Conservation (phyloP, 805 yeast genomes). For the Yarrowia sp. region DNA sequence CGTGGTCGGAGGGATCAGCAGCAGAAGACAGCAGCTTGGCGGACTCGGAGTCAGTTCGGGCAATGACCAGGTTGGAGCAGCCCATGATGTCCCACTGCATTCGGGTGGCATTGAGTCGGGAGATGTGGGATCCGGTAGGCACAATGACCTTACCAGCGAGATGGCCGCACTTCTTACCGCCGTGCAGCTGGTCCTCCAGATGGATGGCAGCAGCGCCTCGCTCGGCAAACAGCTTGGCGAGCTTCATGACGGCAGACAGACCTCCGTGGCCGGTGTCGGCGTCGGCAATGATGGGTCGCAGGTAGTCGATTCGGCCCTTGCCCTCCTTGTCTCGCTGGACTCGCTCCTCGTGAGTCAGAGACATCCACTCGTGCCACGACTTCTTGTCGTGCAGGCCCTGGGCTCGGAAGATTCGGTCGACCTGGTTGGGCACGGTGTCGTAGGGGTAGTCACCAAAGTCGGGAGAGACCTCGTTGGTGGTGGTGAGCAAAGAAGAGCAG, state of each 20-base stretch:
- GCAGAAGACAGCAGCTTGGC: slow-evolving; percentile 51
- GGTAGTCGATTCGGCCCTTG: slow-evolving; percentile 46
- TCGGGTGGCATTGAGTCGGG: slow-evolving; percentile 56
- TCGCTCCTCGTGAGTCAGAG: slow-evolving; percentile 34
- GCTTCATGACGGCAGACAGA: slow-evolving; percentile 58
- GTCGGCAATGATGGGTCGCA: slow-evolving; percentile 64
- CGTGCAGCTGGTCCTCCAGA: slow-evolving; percentile 61
- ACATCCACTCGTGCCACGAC: slow-evolving; percentile 45
- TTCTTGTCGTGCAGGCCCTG: slow-evolving; percentile 58
- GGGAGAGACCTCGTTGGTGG: slow-evolving; percentile 62
- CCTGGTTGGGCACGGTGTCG: slow-evolving; percentile 67
- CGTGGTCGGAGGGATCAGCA: slow-evolving; percentile 58
- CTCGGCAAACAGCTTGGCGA: slow-evolving; percentile 65
- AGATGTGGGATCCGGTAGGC: slow-evolving; percentile 55
- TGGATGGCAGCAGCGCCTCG: slow-evolving; percentile 67
- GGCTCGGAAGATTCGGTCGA: slow-evolving; percentile 56
- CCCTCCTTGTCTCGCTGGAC: slow-evolving; percentile 33
- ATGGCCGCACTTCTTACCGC: slow-evolving; percentile 67
- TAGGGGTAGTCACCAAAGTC: slow-evolving; percentile 71
- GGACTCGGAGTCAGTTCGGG: slow-evolving; percentile 60
- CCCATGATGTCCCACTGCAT: slow-evolving; percentile 67
- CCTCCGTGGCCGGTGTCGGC: slow-evolving; percentile 71
- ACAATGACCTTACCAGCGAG: slow-evolving; percentile 60
- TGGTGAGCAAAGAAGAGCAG: slow-evolving; percentile 53
- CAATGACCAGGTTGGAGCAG: slow-evolving; percentile 54